These are phyloP conservation scores for Mortierella sp. DNA, from an alignment of 371 early-diverging fungal species.

Conservation along the genomic window DNA sequence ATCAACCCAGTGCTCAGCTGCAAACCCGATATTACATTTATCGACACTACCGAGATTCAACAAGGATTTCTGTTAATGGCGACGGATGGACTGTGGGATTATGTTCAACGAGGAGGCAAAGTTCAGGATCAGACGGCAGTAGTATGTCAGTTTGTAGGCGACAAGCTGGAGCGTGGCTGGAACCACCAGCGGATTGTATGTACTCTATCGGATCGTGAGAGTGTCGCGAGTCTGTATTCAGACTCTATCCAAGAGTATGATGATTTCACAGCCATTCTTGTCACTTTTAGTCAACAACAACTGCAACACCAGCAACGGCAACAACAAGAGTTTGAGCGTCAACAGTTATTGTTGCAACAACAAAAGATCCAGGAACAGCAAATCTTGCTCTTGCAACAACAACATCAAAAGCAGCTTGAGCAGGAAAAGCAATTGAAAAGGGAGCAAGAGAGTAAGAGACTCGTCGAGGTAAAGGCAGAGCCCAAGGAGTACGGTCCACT, in stretches of 20 bases:
- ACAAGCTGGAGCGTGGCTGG: conserved; percentile 20
- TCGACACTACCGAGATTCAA: conserved; percentile 17
- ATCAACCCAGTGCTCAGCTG: conserved; percentile 61
- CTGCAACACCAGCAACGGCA: neutral
- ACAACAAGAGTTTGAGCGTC: neutral
- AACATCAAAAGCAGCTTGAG: neutral
- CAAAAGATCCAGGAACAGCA: conserved; percentile 1
- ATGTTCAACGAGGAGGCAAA: conserved; percentile 14
- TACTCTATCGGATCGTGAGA: conserved; percentile 16
- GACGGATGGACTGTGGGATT: conserved; percentile 33
- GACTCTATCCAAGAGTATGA: conserved; percentile 30
- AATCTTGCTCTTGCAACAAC: neutral
- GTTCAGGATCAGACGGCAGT: conserved; percentile 16
- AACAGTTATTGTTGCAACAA: neutral
- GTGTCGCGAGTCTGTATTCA: conserved; percentile 6
- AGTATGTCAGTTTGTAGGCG: conserved; percentile 12
- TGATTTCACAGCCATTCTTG: conserved; percentile 29
- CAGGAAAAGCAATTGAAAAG: neutral
- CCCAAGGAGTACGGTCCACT: neutral
- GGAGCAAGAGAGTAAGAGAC: conserved; percentile 1
- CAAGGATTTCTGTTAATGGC: conserved; percentile 29
- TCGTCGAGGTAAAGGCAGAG: neutral
- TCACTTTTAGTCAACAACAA: conserved; percentile 11
- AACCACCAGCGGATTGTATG: conserved; percentile 17
- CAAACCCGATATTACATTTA: conserved; percentile 64